A percentile compares a stretch with the other conserved stretches of the same genome.
Conservation (phyloP, 495 filamentous ascomycete species). For the Penicillium paradoxum region DNA sequence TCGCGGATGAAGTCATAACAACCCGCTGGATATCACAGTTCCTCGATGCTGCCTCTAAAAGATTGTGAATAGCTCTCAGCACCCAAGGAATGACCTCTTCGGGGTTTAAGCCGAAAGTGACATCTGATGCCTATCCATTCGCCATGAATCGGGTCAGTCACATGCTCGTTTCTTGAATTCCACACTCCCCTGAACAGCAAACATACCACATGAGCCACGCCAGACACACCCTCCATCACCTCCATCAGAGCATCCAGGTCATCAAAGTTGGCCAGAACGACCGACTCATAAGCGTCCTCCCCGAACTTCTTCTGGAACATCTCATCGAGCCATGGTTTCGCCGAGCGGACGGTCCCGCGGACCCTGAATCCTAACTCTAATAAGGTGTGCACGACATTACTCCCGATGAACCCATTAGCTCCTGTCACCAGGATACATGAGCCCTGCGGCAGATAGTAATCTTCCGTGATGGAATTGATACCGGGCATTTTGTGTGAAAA, state of each 20-base stretch:
- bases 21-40: background rate
- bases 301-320: conserved; percentile 40
- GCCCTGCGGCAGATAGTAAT: conserved; percentile 3
- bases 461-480: background rate
- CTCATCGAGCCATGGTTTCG: conserved; percentile 39
- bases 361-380: conserved; percentile 41
- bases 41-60: conserved; percentile 5
- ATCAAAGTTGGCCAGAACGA: conserved; percentile 36
- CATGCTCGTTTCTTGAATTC: background rate
- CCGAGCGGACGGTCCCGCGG: conserved; percentile 40
- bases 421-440: conserved; percentile 42
- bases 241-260: conserved; percentile 34
- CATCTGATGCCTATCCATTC: conserved; percentile 12
- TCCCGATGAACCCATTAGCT: conserved; percentile 44
- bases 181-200: background rate
- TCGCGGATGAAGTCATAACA: conserved; percentile 5
- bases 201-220: conserved; percentile 35
- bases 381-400: conserved; percentile 39
- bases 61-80: background rate
- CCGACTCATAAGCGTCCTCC: conserved; percentile 32
- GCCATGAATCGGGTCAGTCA: background rate
- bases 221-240: conserved; percentile 34
- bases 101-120: conserved; percentile 30
- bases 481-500: background rate
- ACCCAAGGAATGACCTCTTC: conserved; percentile 36